Base-by-base conservation (phyloP, 2,329 filamentous ascomycete species). In the Nigrospora sphaerica region DNA sequence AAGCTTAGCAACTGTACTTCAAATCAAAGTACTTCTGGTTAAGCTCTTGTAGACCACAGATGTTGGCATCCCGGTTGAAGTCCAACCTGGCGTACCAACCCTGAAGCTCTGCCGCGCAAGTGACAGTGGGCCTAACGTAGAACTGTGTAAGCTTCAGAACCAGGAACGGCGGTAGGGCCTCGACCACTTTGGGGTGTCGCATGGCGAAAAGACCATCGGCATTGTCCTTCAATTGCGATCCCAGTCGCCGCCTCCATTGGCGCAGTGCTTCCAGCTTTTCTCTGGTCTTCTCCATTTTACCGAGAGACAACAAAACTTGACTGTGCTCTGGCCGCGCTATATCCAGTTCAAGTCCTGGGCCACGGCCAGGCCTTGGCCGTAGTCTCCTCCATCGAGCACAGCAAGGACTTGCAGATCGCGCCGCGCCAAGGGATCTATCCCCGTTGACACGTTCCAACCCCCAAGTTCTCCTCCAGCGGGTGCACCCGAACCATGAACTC, bases 311-410 rank as follows among this genome's bases (percentile, higher is more conserved):
- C 11, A 38, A 32, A 2, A 17, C 5, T n/a, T 9, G 14, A 19
- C 34, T 19, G 4, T 19, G 3, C 6, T 33, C 19, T 4, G 28
- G 16, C 14, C 14, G 7, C 2, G 48, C 53, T 23, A 57, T 50
- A 6, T 43, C 44, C 32, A 53, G 49, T 19, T 56, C 50, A 9
- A 45, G 47, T 6, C 37, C 37, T 12, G 48, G 23, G 12, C 47
- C 50, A 31, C 57, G 51, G 60, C 36, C 45, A 57, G 49, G 2
- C 57, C 57, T 17, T 44, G 31, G 6, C 41, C 28, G 23, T 61
- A 60, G 12, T 57, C 53, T 17, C 53, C 57, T 7, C 58, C 58
- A 2, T 53, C 54, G 44, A 61, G 50, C 32, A 55, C 51, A 2
- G 57, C 57, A 44, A 55, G 52, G 44, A 55, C 49, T 2, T 59